Evolutionary conservation across 306 rosid genomes (phyloP).

Genomic region (Trifolium subterraneum): DNA sequence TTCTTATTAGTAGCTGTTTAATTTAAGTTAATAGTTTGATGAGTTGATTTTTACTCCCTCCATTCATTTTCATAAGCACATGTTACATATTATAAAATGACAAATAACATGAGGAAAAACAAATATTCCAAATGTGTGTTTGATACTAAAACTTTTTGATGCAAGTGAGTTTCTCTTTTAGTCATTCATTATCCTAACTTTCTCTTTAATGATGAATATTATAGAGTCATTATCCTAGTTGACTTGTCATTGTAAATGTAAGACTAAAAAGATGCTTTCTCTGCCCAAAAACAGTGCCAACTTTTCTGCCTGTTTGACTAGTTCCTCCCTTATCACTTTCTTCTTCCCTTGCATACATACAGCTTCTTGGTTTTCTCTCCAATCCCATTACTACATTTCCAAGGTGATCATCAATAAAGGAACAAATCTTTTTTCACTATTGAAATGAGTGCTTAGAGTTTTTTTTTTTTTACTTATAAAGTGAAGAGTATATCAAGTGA

Average conservation of each 20-base stretch:
- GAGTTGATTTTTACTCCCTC: too few species aligned
- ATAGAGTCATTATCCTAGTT: constrained; percentile 46
- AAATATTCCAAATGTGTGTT: too few species aligned
- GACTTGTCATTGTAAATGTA: constrained; percentile 54
- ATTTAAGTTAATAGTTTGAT: too few species aligned
- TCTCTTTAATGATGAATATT: constrained; percentile 39
- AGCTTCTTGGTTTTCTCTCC: constrained; percentile 22
- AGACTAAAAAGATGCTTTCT: constrained; percentile 42
- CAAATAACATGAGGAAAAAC: too few species aligned
- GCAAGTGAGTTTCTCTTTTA: too few species aligned
- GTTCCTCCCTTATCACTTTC: constrained; percentile 10
- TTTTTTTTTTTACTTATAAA: neutral
- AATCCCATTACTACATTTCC: constrained; percentile 35
- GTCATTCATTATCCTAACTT: too few species aligned
- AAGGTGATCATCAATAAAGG: constrained; percentile 22
- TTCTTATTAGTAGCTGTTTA: too few species aligned
- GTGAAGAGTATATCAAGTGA: neutral
- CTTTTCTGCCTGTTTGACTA: constrained; percentile 58
- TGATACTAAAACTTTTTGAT: too few species aligned
- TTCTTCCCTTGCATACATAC: neutral
- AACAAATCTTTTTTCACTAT: neutral
- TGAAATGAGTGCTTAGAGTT: constrained; percentile 32
- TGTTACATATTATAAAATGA: too few species aligned
- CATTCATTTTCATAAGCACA: too few species aligned
- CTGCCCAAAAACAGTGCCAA: constrained; percentile 47